Evolutionary conservation across 371 early-diverging fungal genomes (phyloP).

Genomic region (Actinomortierella wolfii): DNA sequence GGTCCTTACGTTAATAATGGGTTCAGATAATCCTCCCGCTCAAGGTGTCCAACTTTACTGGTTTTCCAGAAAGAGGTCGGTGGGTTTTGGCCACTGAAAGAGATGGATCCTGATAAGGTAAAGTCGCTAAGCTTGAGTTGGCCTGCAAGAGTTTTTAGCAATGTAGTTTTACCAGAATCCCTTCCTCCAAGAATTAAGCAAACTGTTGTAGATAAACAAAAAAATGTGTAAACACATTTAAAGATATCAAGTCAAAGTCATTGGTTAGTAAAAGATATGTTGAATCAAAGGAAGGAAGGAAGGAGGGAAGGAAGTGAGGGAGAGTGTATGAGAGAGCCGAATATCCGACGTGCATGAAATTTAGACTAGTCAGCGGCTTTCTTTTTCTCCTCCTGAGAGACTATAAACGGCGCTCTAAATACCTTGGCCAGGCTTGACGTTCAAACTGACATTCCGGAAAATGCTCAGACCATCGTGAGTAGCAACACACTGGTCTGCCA

Average conservation of each 20-base stretch:
- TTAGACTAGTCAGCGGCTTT: no score
- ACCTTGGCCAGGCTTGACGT: constrained; percentile 44
- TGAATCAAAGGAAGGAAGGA: constrained; percentile 2
- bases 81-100: constrained; percentile 43
- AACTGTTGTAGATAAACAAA: constrained; percentile 6
- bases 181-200: constrained; percentile 22
- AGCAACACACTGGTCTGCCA: constrained; percentile 14
- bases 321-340: constrained; percentile 2
- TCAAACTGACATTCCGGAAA: constrained; percentile 33
- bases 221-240: not conserved
- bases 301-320: not conserved
- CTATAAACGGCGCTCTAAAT: constrained; percentile 8
- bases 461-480: constrained; percentile 31
- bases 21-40: constrained; percentile 38
- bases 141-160: constrained; percentile 39
- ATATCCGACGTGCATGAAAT: not conserved
- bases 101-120: constrained; percentile 23
- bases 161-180: constrained; percentile 24
- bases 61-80: constrained; percentile 42
- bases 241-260: no score
- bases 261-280: no score
- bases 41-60: constrained; percentile 43
- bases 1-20: constrained; percentile 36
- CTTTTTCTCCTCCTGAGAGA: no score
- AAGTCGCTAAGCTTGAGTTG: constrained; percentile 32